phyloP scores from a whole-genome alignment of 352 stramenopile genomes.

The Globisporangium recalcitrans region DNA sequence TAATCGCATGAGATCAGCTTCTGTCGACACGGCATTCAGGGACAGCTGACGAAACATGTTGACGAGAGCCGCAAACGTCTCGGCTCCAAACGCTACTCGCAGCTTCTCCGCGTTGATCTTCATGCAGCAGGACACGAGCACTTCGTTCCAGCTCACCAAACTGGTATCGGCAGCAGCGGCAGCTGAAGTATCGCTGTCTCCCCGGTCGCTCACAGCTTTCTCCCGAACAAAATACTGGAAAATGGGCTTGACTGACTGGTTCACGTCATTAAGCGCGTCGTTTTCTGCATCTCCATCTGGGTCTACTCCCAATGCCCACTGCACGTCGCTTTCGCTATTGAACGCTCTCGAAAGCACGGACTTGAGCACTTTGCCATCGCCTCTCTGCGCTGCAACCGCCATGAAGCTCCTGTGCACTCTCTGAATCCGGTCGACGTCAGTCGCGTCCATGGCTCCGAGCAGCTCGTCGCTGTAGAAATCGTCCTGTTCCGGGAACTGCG shows the following conservation, averaged over 20 bases:
- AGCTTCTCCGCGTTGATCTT: conserved; percentile 29
- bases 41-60: conserved; percentile 20
- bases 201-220: neutral
- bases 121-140: conserved; percentile 32
- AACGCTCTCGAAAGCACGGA: conserved; percentile 5
- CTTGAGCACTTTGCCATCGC: conserved; percentile 8
- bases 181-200: neutral
- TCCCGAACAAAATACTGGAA: conserved; percentile 14
- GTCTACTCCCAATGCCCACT: conserved; percentile 15
- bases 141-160: conserved; percentile 26
- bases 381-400: conserved; percentile 17
- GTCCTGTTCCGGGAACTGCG: conserved; percentile 56
- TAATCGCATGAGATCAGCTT: neutral
- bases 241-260: neutral
- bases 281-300: neutral
- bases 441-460: conserved; percentile 28
- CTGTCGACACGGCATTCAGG: conserved; percentile 6
- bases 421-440: conserved; percentile 25
- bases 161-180: neutral
- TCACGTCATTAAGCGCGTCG: neutral
- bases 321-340: neutral
- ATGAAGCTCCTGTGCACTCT: conserved; percentile 28
- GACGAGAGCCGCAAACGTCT: conserved; percentile 13
- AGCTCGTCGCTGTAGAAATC: conserved; percentile 42
- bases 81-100: conserved; percentile 17